Evolutionary conservation across 2,329 filamentous ascomycete genomes (phyloP).

Genomic region (Claviceps monticola): DNA sequence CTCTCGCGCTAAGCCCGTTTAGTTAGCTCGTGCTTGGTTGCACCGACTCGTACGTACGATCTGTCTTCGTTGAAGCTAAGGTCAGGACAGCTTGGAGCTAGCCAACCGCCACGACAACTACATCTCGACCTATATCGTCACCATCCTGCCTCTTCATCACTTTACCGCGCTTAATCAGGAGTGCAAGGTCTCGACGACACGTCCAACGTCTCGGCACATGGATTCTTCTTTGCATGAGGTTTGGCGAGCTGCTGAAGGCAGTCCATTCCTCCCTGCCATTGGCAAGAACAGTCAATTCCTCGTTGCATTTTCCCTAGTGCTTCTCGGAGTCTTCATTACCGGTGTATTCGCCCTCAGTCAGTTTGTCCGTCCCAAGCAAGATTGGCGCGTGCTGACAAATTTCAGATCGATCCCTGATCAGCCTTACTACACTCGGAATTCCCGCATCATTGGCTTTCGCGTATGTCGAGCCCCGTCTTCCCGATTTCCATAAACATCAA

Average conservation of each 20-base stretch:
- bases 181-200: not conserved
- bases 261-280: conserved; percentile 68
- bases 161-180: not conserved
- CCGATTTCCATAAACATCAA: not conserved
- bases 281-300: conserved; percentile 75
- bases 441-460: conserved; percentile 82
- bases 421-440: conserved; percentile 62
- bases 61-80: conserved; percentile 12
- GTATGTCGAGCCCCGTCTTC: conserved; percentile 38
- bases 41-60: too few species aligned
- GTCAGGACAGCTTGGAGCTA: conserved; percentile 8
- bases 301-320: conserved; percentile 62
- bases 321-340: conserved; percentile 57
- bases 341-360: conserved; percentile 83
- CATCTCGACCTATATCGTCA: not conserved
- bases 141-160: not conserved
- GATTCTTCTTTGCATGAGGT: conserved; percentile 74
- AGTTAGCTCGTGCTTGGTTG: conserved; percentile 17
- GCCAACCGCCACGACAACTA: not conserved
- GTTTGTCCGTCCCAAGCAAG: conserved; percentile 37
- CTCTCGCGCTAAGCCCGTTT: conserved; percentile 18
- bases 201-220: conserved; percentile 34
- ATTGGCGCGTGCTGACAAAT: not conserved
- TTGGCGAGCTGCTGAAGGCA: conserved; percentile 85
- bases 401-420: conserved; percentile 67